Conservation (phyloP, 352 stramenopile species). For the Plasmopara muralis region DNA sequence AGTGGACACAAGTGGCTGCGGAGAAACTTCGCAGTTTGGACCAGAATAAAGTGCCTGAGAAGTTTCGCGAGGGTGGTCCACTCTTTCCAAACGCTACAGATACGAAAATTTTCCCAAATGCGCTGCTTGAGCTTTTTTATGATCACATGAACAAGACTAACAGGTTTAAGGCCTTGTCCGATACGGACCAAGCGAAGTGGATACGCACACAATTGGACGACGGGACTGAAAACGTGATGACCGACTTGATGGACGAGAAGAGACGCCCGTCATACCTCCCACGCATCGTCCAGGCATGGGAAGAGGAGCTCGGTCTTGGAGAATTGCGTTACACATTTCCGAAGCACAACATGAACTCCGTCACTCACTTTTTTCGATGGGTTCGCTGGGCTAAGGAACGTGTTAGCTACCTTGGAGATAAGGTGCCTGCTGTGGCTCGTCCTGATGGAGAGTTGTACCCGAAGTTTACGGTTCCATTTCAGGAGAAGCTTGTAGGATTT, state of each 20-base stretch:
- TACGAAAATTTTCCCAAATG: constrained; percentile 47
- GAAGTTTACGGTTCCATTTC: constrained; percentile 58
- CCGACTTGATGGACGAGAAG: constrained; percentile 22
- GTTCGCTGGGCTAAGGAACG: constrained; percentile 78
- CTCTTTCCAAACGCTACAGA: constrained; percentile 59
- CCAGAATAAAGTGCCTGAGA: constrained; percentile 34
- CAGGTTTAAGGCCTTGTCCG: constrained; percentile 49
- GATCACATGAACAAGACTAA: constrained; percentile 42
- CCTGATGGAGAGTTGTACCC: constrained; percentile 51
- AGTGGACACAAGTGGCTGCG: constrained; percentile 57
- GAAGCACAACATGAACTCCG: constrained; percentile 48
- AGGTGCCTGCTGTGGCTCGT: constrained; percentile 36
- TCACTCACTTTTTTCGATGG: constrained; percentile 74
- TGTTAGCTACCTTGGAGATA: constrained; percentile 49
- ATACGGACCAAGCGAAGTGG: constrained; percentile 52
- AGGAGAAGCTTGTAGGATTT: constrained; percentile 48
- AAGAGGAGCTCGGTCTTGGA: constrained; percentile 44
- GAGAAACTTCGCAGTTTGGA: constrained; percentile 41
- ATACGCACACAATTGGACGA: constrained; percentile 46
- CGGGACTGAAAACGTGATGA: constrained; percentile 33
- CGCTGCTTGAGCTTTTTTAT: constrained; percentile 59
- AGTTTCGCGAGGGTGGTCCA: constrained; percentile 48
- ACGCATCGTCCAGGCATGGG: constrained; percentile 50
- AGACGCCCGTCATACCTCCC: constrained; percentile 52
- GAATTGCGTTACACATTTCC: constrained; percentile 65